These are phyloP conservation scores for Calonectria pseudoreteaudii DNA, from an alignment of 2,329 filamentous ascomycete genomes.

Conservation along the genomic window DNA sequence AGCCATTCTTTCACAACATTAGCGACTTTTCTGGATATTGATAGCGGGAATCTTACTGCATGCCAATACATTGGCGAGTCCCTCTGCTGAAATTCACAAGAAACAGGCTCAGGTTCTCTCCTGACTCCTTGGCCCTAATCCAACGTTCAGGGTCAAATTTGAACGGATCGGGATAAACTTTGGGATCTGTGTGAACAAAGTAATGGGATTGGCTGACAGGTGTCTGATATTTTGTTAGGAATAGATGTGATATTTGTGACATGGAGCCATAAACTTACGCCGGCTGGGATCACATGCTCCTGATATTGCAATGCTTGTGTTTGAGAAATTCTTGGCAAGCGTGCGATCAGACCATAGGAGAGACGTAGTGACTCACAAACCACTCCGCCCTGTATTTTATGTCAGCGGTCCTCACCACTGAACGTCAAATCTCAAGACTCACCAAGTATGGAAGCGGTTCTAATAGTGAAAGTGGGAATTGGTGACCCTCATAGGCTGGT, in stretches of 20 bases:
- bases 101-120: neutral
- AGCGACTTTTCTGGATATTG: neutral
- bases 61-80: conserved; percentile 1
- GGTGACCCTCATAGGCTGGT: neutral
- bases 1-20: neutral
- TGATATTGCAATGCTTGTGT: neutral
- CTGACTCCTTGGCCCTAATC: neutral
- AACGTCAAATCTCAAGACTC: neutral
- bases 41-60: neutral
- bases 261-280: neutral
- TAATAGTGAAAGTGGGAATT: neutral
- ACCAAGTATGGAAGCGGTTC: neutral
- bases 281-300: neutral
- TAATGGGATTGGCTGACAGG: neutral
- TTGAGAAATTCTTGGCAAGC: neutral
- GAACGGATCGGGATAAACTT: neutral
- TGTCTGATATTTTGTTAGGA: neutral
- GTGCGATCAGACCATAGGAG: neutral
- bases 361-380: neutral
- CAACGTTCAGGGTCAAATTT: conserved; percentile 3
- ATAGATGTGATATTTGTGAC: neutral
- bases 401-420: neutral
- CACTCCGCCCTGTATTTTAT: neutral
- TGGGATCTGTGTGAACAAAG: conserved; percentile 1
- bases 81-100: conserved; percentile 3